These are phyloP conservation scores for Pestalotiopsis sp. DNA, from an alignment of 2,329 filamentous ascomycete genomes.

Conservation along the genomic window DNA sequence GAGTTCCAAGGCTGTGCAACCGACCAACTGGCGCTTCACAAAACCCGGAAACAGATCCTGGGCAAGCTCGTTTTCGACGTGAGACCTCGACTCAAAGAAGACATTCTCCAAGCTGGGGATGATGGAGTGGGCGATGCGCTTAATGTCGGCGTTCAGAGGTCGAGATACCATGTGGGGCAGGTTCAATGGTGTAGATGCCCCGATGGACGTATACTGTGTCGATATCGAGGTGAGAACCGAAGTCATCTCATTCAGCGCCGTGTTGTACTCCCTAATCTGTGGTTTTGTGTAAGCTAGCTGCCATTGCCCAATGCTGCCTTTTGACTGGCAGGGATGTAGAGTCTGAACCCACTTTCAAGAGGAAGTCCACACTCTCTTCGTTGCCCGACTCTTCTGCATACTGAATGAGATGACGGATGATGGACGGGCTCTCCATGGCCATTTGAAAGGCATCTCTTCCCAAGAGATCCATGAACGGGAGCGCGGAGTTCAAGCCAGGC, in stretches of 20 bases:
- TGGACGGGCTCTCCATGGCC: constrained; percentile 51
- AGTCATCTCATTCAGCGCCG: constrained; percentile 46
- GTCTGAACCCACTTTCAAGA: constrained; percentile 44
- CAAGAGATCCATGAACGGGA: constrained; percentile 48
- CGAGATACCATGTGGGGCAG: constrained; percentile 43
- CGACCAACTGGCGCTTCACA: constrained; percentile 53
- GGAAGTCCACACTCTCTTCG: constrained; percentile 54
- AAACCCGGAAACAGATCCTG: constrained; percentile 54
- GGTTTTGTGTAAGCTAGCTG: background rate
- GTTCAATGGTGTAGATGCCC: constrained; percentile 39
- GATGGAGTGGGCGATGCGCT: constrained; percentile 44
- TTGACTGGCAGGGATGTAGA: background rate
- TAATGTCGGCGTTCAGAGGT: constrained; percentile 48
- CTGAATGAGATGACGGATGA: constrained; percentile 47
- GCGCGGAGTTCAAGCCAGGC: constrained; percentile 13
- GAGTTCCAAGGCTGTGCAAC: constrained; percentile 45
- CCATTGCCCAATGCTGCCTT: background rate
- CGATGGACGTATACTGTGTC: constrained; percentile 41
- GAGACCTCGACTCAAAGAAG: constrained; percentile 44
- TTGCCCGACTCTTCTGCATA: constrained; percentile 52
- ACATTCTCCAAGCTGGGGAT: constrained; percentile 49
- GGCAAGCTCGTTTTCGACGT: constrained; percentile 46
- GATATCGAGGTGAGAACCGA: constrained; percentile 48
- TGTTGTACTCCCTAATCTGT: constrained; percentile 47
- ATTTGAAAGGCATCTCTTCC: constrained; percentile 52